Evolutionary conservation across 2,329 filamentous ascomycete species (phyloP), one percentile per base, ranked within the genome.

Genomic region (Aspergillus sp.): DNA sequence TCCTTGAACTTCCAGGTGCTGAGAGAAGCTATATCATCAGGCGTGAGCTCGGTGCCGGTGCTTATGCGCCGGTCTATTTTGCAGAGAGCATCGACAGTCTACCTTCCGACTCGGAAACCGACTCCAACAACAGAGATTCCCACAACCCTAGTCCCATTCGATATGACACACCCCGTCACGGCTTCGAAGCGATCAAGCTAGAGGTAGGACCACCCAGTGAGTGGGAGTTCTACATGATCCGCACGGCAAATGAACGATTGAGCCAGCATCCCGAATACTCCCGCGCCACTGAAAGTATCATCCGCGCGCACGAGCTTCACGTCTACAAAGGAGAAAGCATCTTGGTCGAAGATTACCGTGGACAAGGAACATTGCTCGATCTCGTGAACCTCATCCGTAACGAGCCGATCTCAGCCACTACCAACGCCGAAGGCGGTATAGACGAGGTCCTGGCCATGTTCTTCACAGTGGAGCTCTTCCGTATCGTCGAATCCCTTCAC

Each of bases 171-270:
- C 54, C 75, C 1, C 78, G 80, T 41, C 86, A 90, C 44, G 80
- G 80, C 1, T 82, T 95, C 4, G 92, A 97, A 75, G 95, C 95
- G 1, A 83, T 99, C 68, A 99, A 99, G 77, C 93, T 96, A 87
- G 95, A 99, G 78, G 86, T 74, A 11, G 75, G 90, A 32, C 92
- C 93, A 0, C 91, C 94, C 0, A 90, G 88, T 4, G 84, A 90
- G 0, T 99, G 95, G 95, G 95, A 99, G 73, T 99, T 98, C 72
- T 90, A 96, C 77, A 96, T 99, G 76, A 92, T 98, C 81, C 89
- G 91, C 1, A 86, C 92, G 58, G 87, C 90, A 1, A 91, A 94
- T 64, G 81, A 85, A 21, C 90, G 95, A 0, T 82, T 99, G 0
- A 89, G 88, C 0, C 64, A 66, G 8, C 67, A 68, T 5, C 83